These are phyloP conservation scores for Prinsepia uniflora DNA, from an alignment of 306 rosid species.

Conservation along the genomic window DNA sequence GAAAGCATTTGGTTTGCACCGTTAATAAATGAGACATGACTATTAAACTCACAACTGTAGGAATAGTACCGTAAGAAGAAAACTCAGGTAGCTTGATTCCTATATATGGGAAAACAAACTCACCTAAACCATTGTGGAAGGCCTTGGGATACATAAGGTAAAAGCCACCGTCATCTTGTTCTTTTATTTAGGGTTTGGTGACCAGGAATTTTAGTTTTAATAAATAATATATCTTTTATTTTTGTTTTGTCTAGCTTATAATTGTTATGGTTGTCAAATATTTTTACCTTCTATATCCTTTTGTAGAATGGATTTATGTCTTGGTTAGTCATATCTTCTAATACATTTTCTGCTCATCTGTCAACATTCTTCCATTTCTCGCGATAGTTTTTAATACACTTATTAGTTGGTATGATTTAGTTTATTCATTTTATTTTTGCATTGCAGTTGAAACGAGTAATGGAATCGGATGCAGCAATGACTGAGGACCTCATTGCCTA, in stretches of 20 bases:
- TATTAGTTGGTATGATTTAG: not conserved
- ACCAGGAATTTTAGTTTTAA: not conserved
- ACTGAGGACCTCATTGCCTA: slow-evolving; percentile 82
- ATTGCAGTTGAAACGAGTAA: slow-evolving; percentile 67
- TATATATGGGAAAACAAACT: too few species aligned
- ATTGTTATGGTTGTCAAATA: not conserved
- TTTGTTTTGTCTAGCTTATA: not conserved
- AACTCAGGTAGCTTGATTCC: too few species aligned
- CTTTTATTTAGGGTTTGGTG: not conserved
- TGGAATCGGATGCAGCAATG: slow-evolving; percentile 87
- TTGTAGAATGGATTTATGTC: not conserved
- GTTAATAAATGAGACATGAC: too few species aligned
- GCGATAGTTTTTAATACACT: not conserved
- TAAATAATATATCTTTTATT: not conserved
- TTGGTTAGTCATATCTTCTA: too few species aligned
- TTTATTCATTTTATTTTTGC: not conserved
- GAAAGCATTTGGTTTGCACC: too few species aligned
- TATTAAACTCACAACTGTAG: too few species aligned
- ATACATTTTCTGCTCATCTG: too few species aligned
- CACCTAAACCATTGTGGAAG: too few species aligned
- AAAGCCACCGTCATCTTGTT: not conserved
- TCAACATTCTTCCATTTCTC: too few species aligned
- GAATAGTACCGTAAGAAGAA: too few species aligned
- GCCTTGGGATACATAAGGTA: not conserved
- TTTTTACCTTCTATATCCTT: not conserved